Base-by-base conservation (phyloP, 768 basidiomycete species). In the Lactarius deliciosus region DNA sequence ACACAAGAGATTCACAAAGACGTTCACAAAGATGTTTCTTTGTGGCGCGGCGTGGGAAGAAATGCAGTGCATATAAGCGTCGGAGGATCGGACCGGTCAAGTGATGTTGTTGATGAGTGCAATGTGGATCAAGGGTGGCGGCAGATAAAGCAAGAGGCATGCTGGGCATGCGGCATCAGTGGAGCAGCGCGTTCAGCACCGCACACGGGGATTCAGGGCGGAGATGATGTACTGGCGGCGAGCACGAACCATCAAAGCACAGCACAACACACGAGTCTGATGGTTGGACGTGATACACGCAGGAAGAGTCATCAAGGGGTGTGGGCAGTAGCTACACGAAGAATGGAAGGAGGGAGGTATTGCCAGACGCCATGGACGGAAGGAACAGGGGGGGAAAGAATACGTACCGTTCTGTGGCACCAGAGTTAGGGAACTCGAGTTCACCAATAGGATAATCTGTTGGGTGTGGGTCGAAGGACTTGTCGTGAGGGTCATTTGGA, bases 361-460 rank as follows among this genome's bases (percentile, higher is more conserved):
- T 68, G 62, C 62, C 50, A 60, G 63, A 68, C 58, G 63, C 66
- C 66, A 68, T 59, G 66, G 63, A 68, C 32, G 43, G 25, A 55
- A 16, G 36, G 34, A 22, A 28, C 5, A 54, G 32, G 7, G 56
- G 15, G 38, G 18, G 28, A 10, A 32, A 13, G 28, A 22, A 36
- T n/a, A 72, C 76, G 63, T 64, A 92, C 92, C 81, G 82, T 80
- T 94, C 92, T 63, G 79, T 78, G 55, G 90, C 87, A 63, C 81
- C 77, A 32, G 75, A 82, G 75, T 91, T 92, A 28, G 92, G 92
- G 73, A 91, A 93, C 74, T 93, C 90, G 57, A 94, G 78, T 71
- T 90, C 87, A 40, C 82, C 84, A 2, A 81, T 77, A n/a, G 92
- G 91, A 72, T 85, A 85, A 63, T 81, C 70, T 3, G 74, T 83